phyloP scores from a whole-genome alignment of 75 land plant genomes.

The Picea glauca region DNA sequence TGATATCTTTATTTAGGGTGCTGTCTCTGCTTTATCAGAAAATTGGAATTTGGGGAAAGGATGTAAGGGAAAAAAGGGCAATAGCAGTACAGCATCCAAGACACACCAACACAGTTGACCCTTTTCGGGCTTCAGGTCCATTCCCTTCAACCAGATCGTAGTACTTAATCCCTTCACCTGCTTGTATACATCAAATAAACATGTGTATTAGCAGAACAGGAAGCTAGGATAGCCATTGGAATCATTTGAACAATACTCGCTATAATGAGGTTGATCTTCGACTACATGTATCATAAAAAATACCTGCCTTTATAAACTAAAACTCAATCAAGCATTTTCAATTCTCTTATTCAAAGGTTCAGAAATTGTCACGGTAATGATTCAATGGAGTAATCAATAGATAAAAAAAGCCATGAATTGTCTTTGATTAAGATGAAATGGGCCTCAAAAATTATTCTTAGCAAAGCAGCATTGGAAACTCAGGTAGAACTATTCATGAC shows the following conservation, averaged over 20 bases:
- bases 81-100: conserved; percentile 8
- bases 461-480: not conserved
- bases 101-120: conserved; percentile 74
- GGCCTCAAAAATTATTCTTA: not conserved
- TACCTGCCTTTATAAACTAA: not conserved
- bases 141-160: conserved; percentile 82
- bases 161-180: conserved; percentile 90
- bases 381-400: not conserved
- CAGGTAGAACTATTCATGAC: not conserved
- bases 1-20: not conserved
- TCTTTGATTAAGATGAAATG: too few relatives aligned
- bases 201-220: not conserved
- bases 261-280: not conserved
- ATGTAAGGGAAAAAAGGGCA: not conserved
- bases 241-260: not conserved
- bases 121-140: conserved; percentile 74
- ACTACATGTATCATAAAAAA: not conserved
- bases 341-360: not conserved
- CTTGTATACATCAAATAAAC: conserved; percentile 5
- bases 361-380: too few relatives aligned
- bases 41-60: not conserved
- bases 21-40: not conserved
- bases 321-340: not conserved
- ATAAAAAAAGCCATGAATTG: too few relatives aligned
- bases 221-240: not conserved